These are phyloP conservation scores for fission yeast (Schizosaccharomyces pombe) DNA, from an alignment of 805 yeast genomes.

Conservation along the genomic window DNA sequence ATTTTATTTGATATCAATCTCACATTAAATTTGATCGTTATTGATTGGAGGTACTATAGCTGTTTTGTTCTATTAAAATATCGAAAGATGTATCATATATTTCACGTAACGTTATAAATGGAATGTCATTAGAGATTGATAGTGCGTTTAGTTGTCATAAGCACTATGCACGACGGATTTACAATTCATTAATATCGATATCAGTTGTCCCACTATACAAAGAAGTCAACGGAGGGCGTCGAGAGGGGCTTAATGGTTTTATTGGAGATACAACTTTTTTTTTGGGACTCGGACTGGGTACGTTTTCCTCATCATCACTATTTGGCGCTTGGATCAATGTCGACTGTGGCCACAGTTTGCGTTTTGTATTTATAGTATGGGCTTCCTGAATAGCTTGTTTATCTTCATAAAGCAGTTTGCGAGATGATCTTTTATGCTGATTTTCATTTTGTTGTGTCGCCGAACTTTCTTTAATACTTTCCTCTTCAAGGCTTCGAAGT, in stretches of 20 bases:
- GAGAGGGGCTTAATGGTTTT: neutral
- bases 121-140: too few species aligned
- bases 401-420: neutral
- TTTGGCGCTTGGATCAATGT: conserved; percentile 14
- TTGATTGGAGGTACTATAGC: too few species aligned
- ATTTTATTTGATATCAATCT: too few species aligned
- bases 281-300: neutral
- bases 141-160: too few species aligned
- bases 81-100: too few species aligned
- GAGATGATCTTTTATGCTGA: neutral
- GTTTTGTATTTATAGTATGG: conserved; percentile 6
- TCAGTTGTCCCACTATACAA: neutral
- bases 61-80: too few species aligned
- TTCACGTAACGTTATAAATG: too few species aligned
- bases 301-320: neutral
- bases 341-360: conserved; percentile 42
- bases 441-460: neutral
- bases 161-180: too few species aligned
- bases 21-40: too few species aligned
- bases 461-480: neutral
- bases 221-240: neutral
- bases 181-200: conserved; percentile 12
- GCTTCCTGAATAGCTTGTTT: conserved; percentile 1
- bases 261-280: neutral
- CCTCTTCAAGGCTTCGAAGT: neutral